Conservation (phyloP, 2,329 filamentous ascomycete genomes). For the Sclerotinia nivalis region DNA sequence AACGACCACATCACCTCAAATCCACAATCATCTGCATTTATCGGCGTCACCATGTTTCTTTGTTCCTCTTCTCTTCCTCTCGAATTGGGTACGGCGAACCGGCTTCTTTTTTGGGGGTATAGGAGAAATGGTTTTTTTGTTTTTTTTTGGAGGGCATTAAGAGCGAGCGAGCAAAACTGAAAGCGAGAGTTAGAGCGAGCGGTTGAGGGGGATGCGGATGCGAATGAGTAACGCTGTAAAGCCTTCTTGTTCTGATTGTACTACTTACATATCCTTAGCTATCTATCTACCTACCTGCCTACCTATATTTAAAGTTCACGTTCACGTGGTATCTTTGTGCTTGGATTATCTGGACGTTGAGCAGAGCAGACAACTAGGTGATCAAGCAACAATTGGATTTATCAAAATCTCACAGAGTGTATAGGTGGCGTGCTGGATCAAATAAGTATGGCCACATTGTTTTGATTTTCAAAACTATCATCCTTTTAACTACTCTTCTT, state of each 20-base stretch:
- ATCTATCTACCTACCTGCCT: background rate
- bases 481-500: background rate
- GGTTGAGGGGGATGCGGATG: background rate
- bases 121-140: background rate
- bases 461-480: background rate
- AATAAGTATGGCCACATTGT: background rate
- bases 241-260: conserved; percentile 11
- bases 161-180: background rate
- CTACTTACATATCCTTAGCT: conserved; percentile 15
- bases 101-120: conserved; percentile 12
- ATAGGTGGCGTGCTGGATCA: too few relatives aligned
- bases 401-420: background rate
- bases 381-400: background rate
- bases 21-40: conserved; percentile 5
- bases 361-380: too few relatives aligned
- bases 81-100: background rate
- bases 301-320: background rate
- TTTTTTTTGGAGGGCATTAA: background rate
- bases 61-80: conserved; percentile 1
- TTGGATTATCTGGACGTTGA: background rate
- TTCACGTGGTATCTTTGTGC: background rate
- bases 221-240: conserved; percentile 1
- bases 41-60: background rate
- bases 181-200: background rate
- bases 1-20: background rate